Conservation (phyloP, 805 yeast species). For the Zygoascus ofunaensis region DNA sequence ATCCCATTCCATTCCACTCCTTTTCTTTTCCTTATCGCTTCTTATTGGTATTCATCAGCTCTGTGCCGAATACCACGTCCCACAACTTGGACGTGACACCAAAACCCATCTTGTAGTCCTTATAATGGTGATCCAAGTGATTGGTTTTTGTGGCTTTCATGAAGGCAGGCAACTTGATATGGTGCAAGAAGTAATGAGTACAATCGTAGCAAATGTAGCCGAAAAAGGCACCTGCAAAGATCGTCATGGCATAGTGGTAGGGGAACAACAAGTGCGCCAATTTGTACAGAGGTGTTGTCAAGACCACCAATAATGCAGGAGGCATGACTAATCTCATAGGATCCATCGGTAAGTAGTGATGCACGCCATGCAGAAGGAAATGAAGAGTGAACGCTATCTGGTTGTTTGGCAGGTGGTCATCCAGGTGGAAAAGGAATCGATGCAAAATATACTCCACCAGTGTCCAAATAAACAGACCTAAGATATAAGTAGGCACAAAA, state of each 20-base stretch:
- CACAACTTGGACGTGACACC: constrained; percentile 93
- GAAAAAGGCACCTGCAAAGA: constrained; percentile 90
- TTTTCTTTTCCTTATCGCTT: constrained; percentile 3
- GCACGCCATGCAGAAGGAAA: constrained; percentile 90
- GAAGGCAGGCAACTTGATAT: constrained; percentile 66
- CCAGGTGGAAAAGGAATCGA: constrained; percentile 89
- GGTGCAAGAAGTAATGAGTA: constrained; percentile 92
- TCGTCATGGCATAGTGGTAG: constrained; percentile 75
- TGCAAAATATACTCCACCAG: constrained; percentile 81
- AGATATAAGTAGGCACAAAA: constrained; percentile 49
- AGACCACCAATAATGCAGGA: constrained; percentile 66
- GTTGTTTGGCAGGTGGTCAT: constrained; percentile 74
- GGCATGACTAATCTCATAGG: constrained; percentile 89
- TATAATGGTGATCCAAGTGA: constrained; percentile 96
- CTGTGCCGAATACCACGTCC: constrained; percentile 87
- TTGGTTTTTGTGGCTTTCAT: constrained; percentile 75
- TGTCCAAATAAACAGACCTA: constrained; percentile 93
- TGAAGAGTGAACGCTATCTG: constrained; percentile 69
- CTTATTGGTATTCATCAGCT: constrained; percentile 36
- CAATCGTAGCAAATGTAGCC: constrained; percentile 90
- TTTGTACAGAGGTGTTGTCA: constrained; percentile 74
- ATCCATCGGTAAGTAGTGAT: constrained; percentile 98
- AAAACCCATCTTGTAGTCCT: constrained; percentile 91
- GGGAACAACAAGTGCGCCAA: constrained; percentile 72
- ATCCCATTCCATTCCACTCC: neutral